A percentile compares a stretch with the other conserved stretches of the same genome.
Evolutionary conservation across 768 basidiomycete genomes (phyloP).

Genomic region (Pleurotus citrinopileatus): DNA sequence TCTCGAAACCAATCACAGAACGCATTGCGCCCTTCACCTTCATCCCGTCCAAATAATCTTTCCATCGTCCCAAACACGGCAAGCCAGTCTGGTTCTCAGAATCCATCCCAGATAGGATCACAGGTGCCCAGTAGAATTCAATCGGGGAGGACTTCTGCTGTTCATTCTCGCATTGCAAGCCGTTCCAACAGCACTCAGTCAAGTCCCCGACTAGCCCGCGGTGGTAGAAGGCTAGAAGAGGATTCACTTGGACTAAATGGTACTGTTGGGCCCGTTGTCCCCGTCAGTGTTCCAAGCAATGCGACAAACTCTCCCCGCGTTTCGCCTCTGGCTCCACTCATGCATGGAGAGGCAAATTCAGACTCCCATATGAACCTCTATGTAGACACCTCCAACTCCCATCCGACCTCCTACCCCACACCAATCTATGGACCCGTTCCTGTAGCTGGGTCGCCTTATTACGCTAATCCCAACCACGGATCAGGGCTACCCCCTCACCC

Average conservation of each 20-base stretch:
- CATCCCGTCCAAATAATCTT: background rate
- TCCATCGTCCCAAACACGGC: conserved; percentile 2
- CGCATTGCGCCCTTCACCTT: background rate
- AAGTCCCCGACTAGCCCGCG: conserved; percentile 1
- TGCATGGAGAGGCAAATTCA: conserved; percentile 6
- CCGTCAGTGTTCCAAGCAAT: background rate
- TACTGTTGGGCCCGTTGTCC: background rate
- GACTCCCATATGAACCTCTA: conserved; percentile 4
- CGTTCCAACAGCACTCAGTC: conserved; percentile 5
- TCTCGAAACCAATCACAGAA: conserved; percentile 21
- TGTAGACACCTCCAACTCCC: conserved; percentile 8
- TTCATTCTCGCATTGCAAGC: conserved; percentile 11
- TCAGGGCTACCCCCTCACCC: background rate
- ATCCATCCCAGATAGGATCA: background rate
- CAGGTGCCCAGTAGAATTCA: conserved; percentile 20
- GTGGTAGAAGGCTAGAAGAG: conserved; percentile 2
- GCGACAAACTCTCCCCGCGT: conserved; percentile 10
- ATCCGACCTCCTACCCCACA: conserved; percentile 11
- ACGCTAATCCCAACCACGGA: background rate
- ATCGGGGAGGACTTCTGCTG: conserved; percentile 21
- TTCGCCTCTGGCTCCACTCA: conserved; percentile 17
- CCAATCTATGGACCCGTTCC: conserved; percentile 11
- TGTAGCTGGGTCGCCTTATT: background rate
- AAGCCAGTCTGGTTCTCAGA: conserved; percentile 14
- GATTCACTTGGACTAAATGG: background rate